phyloP scores from a whole-genome alignment of 2,329 filamentous ascomycete genomes.

The Aotearoamyces nothofagi region DNA sequence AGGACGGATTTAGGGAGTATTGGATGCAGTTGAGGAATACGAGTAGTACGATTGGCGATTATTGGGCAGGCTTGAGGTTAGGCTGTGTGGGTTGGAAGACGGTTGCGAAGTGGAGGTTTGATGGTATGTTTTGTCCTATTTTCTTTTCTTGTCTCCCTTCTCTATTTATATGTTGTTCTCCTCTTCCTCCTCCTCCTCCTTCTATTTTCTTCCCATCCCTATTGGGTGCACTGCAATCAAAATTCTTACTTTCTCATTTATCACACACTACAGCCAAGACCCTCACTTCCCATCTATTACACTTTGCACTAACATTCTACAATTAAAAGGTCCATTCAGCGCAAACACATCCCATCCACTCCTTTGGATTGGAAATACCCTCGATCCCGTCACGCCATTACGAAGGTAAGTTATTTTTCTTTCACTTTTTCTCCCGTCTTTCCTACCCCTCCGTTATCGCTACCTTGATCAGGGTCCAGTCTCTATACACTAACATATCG shows the following conservation, averaged over 20 bases:
- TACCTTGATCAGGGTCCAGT: no score
- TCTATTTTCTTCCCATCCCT: no score
- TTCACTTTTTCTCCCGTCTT: no score
- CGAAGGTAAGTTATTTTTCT: constrained; percentile 7
- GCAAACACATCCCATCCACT: constrained; percentile 19
- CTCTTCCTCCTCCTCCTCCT: no score
- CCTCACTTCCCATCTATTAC: no score
- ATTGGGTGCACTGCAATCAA: no score
- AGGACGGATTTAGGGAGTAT: constrained; percentile 2
- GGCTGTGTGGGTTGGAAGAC: constrained; percentile 16
- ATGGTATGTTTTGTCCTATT: constrained; percentile 4
- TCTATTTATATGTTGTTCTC: no score
- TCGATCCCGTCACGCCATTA: constrained; percentile 19
- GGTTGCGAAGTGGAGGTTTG: constrained; percentile 11
- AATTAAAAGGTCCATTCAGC: constrained; percentile 16
- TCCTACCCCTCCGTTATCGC: no score
- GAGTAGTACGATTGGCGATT: constrained; percentile 5
- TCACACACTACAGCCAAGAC: no score
- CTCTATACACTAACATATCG: no score
- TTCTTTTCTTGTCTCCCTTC: background rate
- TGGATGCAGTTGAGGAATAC: constrained; percentile 2
- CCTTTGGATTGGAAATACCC: constrained; percentile 19
- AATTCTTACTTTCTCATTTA: no score
- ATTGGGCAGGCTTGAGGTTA: constrained; percentile 14
- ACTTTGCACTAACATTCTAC: constrained; percentile 1